Evolutionary conservation across 1,139 yeast species (phyloP), one percentile per base, ranked within the genome.

Genomic region (Saccharomyces hybrid): DNA sequence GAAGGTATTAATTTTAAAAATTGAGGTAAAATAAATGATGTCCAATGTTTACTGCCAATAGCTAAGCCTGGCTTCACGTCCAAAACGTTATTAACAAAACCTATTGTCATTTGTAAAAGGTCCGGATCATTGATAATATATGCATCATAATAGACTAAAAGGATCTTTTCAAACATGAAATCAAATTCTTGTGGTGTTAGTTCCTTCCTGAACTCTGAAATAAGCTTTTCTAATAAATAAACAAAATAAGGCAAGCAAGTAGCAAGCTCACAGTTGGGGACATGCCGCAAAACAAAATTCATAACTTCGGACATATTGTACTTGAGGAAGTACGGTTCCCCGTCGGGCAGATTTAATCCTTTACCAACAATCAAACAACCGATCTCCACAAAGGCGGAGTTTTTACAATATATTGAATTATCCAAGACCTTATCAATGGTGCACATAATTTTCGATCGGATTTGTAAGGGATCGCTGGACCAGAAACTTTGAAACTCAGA

Each of bases 61-160:
- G 82, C 62, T 41, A 81, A 69, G 0, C 75, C 67, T 0, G 91
- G 91, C 54, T 71, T 75, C 20, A 71, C 72, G 14, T 80, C 81
- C 31, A 84, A 55, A 0, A 82, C 68, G 0, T 81, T 74, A 5
- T 80, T 80, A 16, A 82, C 70, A 46, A 83, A 69, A 57, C 83
- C 86, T 1, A 84, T 77, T 60, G 84, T 86, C 0, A 69, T 58
- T 54, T 75, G 76, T 4, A 82, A 61, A 3, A 75, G 56, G n/a
- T 68, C 74, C 1, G 73, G 69, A 25, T 70, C 75, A 1, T 68
- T 63, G 1, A 80, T 57, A 0, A 63, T 60, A 2, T 50, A 50
- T 7, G 56, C 52, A 9, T 59, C 57, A 51, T 66, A 66, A 34
- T 58, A 53, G 25, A 49, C 52, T n/a, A 66, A 30, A 52, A 69